phyloP scores from a whole-genome alignment of 345 rosid species.

The Gossypioides kirkii region DNA sequence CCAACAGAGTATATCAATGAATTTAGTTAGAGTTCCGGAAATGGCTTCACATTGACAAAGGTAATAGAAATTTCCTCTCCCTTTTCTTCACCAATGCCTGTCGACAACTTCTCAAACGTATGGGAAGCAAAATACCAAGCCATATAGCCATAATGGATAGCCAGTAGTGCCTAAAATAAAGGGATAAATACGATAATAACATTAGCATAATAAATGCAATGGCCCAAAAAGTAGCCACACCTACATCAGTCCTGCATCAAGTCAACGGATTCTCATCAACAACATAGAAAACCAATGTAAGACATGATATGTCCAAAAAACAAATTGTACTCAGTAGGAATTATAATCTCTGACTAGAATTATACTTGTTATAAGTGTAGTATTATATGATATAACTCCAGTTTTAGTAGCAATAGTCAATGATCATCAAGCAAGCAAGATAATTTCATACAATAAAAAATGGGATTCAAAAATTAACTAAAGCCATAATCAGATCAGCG shows the following conservation, averaged over 20 bases:
- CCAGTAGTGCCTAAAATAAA: slow-evolving; percentile 33
- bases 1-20: not conserved
- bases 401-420: no score
- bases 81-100: slow-evolving; percentile 36
- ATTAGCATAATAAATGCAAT: slow-evolving; percentile 30
- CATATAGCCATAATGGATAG: slow-evolving; percentile 25
- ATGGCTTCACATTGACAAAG: slow-evolving; percentile 37
- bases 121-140: slow-evolving; percentile 33
- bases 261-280: not conserved
- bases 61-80: slow-evolving; percentile 40
- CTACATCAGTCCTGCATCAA: slow-evolving; percentile 42
- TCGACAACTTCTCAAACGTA: slow-evolving; percentile 33
- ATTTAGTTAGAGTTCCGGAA: not conserved
- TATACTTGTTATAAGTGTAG: no score
- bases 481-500: no score
- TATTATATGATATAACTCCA: no score
- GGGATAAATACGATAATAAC: slow-evolving; percentile 24
- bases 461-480: no score
- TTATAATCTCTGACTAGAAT: not conserved
- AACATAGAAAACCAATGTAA: not conserved
- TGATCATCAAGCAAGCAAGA: no score
- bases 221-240: slow-evolving; percentile 42
- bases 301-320: not conserved
- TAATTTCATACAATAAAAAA: no score
- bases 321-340: not conserved